Conservation (phyloP, 805 yeast species). For the Candida morakotiae region DNA sequence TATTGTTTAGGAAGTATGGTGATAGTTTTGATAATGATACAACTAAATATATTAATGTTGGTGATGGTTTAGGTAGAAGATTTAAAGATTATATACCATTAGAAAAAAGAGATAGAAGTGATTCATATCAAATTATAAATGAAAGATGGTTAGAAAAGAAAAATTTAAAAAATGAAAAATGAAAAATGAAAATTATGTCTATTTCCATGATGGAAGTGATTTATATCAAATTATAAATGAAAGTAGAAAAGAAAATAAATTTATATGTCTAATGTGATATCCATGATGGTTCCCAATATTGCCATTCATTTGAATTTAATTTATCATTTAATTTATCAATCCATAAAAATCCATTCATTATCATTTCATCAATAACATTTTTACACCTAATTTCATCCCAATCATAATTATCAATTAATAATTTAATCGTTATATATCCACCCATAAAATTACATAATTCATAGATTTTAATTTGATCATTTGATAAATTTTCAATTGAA, state of each 20-base stretch:
- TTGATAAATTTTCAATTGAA: constrained; percentile 26
- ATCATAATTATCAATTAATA: constrained; percentile 67
- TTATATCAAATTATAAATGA: constrained; percentile 67
- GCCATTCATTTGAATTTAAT: constrained; percentile 32
- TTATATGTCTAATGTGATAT: constrained; percentile 25
- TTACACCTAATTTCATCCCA: constrained; percentile 69
- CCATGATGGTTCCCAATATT: constrained; percentile 78
- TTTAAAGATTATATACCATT: constrained; percentile 56
- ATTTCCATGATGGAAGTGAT: constrained; percentile 49
- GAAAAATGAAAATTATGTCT: neutral
- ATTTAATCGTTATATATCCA: constrained; percentile 55
- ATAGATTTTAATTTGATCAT: constrained; percentile 67
- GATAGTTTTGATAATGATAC: constrained; percentile 3
- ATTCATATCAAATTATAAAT: constrained; percentile 67
- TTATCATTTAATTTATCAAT: constrained; percentile 52
- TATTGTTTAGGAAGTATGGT: neutral
- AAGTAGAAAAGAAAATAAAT: constrained; percentile 45
- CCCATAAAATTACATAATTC: constrained; percentile 80
- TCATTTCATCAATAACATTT: constrained; percentile 71
- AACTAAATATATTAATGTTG: constrained; percentile 45
- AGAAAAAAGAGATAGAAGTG: constrained; percentile 51
- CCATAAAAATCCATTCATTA: constrained; percentile 82
- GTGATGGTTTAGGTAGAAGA: constrained; percentile 76
- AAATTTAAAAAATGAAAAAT: constrained; percentile 13
- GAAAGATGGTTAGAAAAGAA: constrained; percentile 48